phyloP scores from a whole-genome alignment of 768 basidiomycete species.

The Russula compacta region DNA sequence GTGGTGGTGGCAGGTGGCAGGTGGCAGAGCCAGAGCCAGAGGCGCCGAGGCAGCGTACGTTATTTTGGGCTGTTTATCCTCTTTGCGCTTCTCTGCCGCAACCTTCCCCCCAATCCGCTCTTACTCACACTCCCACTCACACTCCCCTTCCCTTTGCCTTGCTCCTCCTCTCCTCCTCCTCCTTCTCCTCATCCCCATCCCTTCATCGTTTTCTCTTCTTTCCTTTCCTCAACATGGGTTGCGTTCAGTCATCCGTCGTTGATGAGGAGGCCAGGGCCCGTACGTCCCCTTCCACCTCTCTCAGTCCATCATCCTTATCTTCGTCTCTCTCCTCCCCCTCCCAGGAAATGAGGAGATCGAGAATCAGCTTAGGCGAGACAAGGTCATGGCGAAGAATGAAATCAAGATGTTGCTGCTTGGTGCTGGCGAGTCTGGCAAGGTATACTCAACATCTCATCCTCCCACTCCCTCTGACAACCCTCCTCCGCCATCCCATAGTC shows the following conservation, averaged over 20 bases:
- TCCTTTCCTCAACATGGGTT: slow-evolving; percentile 46
- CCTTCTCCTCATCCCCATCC: slow-evolving; percentile 17
- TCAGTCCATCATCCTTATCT: background rate
- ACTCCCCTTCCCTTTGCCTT: slow-evolving; percentile 5
- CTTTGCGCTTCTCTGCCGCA: background rate
- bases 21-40: too few relatives aligned
- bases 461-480: background rate
- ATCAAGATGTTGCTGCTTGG: slow-evolving; percentile 95
- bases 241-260: slow-evolving; percentile 57
- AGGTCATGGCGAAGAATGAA: slow-evolving; percentile 84
- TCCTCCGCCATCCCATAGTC: slow-evolving; percentile 38
- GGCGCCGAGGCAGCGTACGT: too few relatives aligned
- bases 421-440: slow-evolving; percentile 96
- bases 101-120: too few relatives aligned
- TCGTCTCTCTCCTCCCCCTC: background rate
- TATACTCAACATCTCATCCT: slow-evolving; percentile 24
- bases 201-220: slow-evolving; percentile 1
- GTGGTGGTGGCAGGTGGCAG: too few relatives aligned
- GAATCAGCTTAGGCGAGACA: slow-evolving; percentile 81
- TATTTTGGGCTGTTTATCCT: slow-evolving; percentile 5
- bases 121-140: background rate
- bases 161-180: slow-evolving; percentile 9
- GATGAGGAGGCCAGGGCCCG: slow-evolving; percentile 80
- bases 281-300: slow-evolving; percentile 33
- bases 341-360: slow-evolving; percentile 91